Evolutionary conservation across 768 basidiomycete genomes (phyloP), one percentile per base, ranked within the genome.

Genomic region (Leccinum truebloodii): DNA sequence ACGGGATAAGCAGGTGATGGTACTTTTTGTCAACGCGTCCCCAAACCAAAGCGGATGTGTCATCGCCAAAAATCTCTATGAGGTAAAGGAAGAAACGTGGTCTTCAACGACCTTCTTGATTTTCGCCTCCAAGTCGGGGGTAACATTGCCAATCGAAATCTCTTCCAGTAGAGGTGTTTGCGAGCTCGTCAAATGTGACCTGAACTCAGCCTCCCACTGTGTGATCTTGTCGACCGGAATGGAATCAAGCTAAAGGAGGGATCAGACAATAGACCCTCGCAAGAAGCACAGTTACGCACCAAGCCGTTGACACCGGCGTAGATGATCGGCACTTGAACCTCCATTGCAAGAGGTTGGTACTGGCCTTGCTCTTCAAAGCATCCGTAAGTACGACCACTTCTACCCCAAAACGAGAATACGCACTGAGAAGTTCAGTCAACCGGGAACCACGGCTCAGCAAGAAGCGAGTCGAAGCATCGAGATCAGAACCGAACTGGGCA

Each of bases 221-320:
- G 92, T 89, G 78, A 97, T 95, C 82, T 95, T 82, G 70, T 97
- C 93, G 57, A 97, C 95, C 50, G 94, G 90, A 78, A 99, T 92
- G 30, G 92, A 81, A 76, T 98, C 97, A 69, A 99, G 94, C 87
- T 92, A 60, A 49, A 41, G 22, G 10, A 35, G 9, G 44, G 8
- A 35, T 26, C 32, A 69, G 30, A 61, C 8, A 51, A 24, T 16
- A 26, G 30, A n/a, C 46, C 20, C 22, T n/a, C 1, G n/a, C 13
- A 1, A 14, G 30, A 2, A 16, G 34, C 28, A 8, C 18, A 41
- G 20, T 13, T 5, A 83, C 89, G 67, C 75, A 90, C 89, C 65
- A 97, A 87, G 93, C 97, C 97, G 80, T 98, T 95, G 70, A 99
- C 97, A 87, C 96, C 96, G 67, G 96, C 97, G 76, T 96, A 98